phyloP scores from a whole-genome alignment of 768 basidiomycete genomes.

The Pulveroboletus ravenelii region DNA sequence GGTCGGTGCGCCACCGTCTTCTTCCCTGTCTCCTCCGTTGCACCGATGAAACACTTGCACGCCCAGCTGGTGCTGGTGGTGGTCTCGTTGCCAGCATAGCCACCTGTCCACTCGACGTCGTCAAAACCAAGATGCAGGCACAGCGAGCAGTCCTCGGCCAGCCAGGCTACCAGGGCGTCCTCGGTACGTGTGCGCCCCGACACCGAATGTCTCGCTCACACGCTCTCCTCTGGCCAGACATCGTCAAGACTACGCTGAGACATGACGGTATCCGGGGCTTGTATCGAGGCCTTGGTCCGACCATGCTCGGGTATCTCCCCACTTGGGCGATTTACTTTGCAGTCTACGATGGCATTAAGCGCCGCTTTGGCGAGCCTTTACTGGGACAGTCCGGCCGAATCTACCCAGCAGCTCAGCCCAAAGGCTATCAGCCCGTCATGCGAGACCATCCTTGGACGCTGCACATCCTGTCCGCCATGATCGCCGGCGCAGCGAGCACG shows the following conservation, averaged over 20 bases:
- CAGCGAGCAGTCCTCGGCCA: conserved; percentile 70
- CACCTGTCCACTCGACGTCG: conserved; percentile 95
- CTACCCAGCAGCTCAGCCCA: conserved; percentile 79
- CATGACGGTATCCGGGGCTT: conserved; percentile 81
- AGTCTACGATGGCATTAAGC: conserved; percentile 95
- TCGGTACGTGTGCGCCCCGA: conserved; percentile 45
- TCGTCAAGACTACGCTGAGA: conserved; percentile 49
- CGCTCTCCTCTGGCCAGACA: conserved; percentile 36
- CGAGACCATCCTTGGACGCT: conserved; percentile 82
- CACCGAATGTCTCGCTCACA: conserved; percentile 16
- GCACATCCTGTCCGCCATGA: conserved; percentile 94
- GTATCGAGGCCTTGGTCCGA: conserved; percentile 97
- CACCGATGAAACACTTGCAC: neutral
- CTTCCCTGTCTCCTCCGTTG: neutral
- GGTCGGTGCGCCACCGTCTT: conserved; percentile 56
- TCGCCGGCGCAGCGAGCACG: conserved; percentile 89
- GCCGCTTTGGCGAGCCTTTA: conserved; percentile 65
- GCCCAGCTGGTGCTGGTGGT: conserved; percentile 86
- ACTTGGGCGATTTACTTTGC: conserved; percentile 99
- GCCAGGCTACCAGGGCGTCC: conserved; percentile 69
- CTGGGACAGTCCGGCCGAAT: conserved; percentile 48
- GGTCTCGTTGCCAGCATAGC: conserved; percentile 89
- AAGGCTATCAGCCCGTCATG: conserved; percentile 77
- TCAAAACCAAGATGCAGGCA: conserved; percentile 98
- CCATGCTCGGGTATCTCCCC: conserved; percentile 92